Percentiles rank a stretch among this genome's conserved stretches.
Conservation (phyloP, 108 stramenopile genomes). For the Seminavis robusta region DNA sequence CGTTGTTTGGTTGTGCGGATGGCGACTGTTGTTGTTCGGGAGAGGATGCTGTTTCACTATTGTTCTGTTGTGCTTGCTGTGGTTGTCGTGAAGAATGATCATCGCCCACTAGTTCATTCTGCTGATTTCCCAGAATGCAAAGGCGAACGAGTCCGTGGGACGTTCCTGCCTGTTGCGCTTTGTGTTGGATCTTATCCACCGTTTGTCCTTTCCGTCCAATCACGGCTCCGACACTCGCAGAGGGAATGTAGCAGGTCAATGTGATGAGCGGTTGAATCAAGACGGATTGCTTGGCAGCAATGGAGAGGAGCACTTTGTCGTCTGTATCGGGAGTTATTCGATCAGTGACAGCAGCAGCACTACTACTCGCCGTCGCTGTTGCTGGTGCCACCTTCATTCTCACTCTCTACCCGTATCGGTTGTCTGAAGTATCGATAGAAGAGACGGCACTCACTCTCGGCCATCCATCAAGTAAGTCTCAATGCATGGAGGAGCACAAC, state of each 20-base stretch:
- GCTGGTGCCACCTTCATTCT: no score
- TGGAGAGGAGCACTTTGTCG: no score
- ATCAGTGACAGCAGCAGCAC: no score
- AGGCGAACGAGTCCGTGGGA: constrained; percentile 7
- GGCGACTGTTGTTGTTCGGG: background rate
- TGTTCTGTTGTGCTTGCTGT: constrained; percentile 2
- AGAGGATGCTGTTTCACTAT: background rate
- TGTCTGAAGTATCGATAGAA: no score
- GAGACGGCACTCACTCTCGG: no score
- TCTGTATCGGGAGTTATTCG: no score
- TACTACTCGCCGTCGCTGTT: no score
- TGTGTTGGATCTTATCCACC: constrained; percentile 58
- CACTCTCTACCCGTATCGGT: no score
- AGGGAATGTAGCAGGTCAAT: constrained; percentile 74
- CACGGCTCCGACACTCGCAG: constrained; percentile 64
- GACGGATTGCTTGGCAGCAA: background rate
- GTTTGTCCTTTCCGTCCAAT: constrained; percentile 72
- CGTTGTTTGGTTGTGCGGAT: background rate
- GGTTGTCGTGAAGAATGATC: constrained; percentile 3
- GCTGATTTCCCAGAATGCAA: no score
- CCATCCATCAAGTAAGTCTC: no score
- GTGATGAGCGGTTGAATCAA: constrained; percentile 25
- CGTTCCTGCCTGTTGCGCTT: constrained; percentile 34
- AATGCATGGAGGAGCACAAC: no score
- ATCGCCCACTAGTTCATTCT: background rate